phyloP scores from a whole-genome alignment of 257 asterid species.

The Nicotiana tomentosiformis region DNA sequence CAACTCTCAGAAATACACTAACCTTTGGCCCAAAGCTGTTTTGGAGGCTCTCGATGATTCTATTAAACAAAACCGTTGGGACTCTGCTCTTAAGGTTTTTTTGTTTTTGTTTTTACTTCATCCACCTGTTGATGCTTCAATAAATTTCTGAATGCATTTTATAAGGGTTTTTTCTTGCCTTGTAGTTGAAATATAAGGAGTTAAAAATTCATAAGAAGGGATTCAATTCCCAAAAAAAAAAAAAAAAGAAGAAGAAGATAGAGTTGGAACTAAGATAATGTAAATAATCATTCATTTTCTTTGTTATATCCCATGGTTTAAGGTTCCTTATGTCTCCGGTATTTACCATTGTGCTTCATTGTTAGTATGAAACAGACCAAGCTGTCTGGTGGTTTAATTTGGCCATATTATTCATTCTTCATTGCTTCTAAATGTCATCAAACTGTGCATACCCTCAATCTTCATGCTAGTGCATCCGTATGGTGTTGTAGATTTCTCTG shows the following conservation, averaged over 20 bases:
- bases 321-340: neutral
- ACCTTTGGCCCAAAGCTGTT: slow-evolving; percentile 78
- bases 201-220: neutral
- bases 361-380: neutral
- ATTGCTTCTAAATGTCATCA: neutral
- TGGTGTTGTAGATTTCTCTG: neutral
- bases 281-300: neutral
- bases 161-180: neutral
- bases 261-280: neutral
- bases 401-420: neutral
- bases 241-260: neutral
- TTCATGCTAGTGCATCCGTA: neutral
- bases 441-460: neutral
- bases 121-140: neutral
- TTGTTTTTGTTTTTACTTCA: neutral
- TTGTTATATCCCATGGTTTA: neutral
- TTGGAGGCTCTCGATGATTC: slow-evolving; percentile 76
- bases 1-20: slow-evolving; percentile 63
- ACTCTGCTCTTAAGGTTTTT: slow-evolving; percentile 78
- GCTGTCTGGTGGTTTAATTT: neutral
- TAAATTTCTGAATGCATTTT: neutral
- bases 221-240: too few species aligned
- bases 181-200: neutral
- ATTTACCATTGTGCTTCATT: neutral
- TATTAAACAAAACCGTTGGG: slow-evolving; percentile 60